phyloP scores from a whole-genome alignment of 371 early-diverging fungal species.

The Syncephalastrum sp. region DNA sequence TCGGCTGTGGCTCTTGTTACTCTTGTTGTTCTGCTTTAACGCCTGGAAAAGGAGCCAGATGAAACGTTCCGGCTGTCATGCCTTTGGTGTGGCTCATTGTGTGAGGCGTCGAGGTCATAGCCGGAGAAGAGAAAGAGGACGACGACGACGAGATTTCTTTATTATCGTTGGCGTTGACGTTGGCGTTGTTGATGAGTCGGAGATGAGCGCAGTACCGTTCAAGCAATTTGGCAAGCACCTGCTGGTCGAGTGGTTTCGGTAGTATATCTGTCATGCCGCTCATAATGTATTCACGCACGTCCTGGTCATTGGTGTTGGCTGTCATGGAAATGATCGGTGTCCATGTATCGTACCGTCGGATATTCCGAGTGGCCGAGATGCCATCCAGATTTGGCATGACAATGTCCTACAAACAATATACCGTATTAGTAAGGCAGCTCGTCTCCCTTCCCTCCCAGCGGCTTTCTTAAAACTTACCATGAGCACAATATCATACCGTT shows the following conservation, averaged over 20 bases:
- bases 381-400: constrained; percentile 78
- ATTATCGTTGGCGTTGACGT: background rate
- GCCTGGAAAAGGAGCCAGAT: background rate
- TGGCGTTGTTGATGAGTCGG: constrained; percentile 3
- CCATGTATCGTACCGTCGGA: constrained; percentile 67
- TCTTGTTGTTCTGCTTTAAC: background rate
- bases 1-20: background rate
- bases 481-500: constrained; percentile 71
- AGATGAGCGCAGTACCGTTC: constrained; percentile 18
- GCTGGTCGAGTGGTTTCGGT: constrained; percentile 12
- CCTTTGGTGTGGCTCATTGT: background rate
- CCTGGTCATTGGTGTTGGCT: constrained; percentile 55
- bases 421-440: background rate
- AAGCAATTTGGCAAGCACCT: constrained; percentile 7
- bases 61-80: background rate
- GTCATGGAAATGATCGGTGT: constrained; percentile 83
- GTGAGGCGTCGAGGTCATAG: too few species aligned
- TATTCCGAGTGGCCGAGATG: constrained; percentile 67
- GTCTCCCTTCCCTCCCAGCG: background rate
- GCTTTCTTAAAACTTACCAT: constrained; percentile 51
- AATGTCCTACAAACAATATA: constrained; percentile 51
- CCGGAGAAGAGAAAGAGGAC: too few species aligned
- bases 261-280: constrained; percentile 15
- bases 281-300: constrained; percentile 11
- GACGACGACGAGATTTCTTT: background rate